These are phyloP conservation scores for Pleurotus pulmonarius DNA, from an alignment of 768 basidiomycete genomes.

Conservation along the genomic window DNA sequence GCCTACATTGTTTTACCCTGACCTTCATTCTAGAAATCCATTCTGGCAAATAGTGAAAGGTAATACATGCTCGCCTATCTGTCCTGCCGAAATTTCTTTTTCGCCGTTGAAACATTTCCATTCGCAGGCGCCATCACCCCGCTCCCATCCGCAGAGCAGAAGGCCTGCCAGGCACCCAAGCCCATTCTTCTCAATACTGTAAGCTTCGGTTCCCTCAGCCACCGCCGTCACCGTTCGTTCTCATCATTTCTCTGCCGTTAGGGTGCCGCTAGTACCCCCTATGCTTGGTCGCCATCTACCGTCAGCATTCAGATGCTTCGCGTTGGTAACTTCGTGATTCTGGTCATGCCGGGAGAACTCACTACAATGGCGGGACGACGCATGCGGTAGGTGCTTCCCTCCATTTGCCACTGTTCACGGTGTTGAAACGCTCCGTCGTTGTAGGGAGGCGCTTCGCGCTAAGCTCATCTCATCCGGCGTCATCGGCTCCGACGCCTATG, in stretches of 20 bases:
- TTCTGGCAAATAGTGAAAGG: slow-evolving; percentile 82
- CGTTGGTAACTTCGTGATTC: slow-evolving; percentile 68
- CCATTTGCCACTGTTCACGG: too few species aligned
- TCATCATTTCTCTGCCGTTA: slow-evolving; percentile 17
- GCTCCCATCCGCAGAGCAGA: slow-evolving; percentile 54
- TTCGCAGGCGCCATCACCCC: slow-evolving; percentile 58
- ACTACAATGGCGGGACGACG: slow-evolving; percentile 83
- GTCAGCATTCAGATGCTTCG: slow-evolving; percentile 79
- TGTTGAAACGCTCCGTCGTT: not conserved
- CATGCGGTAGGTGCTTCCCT: slow-evolving; percentile 46
- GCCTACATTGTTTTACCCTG: slow-evolving; percentile 9
- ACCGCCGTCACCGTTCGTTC: slow-evolving; percentile 8
- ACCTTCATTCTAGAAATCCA: slow-evolving; percentile 49
- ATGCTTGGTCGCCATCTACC: slow-evolving; percentile 70
- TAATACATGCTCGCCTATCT: slow-evolving; percentile 11
- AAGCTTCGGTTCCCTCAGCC: slow-evolving; percentile 10
- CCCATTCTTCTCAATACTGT: slow-evolving; percentile 77
- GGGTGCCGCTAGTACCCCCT: slow-evolving; percentile 67
- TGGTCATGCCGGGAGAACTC: slow-evolving; percentile 73
- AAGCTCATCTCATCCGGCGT: slow-evolving; percentile 60
- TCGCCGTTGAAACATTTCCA: slow-evolving; percentile 8
- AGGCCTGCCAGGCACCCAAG: slow-evolving; percentile 72
- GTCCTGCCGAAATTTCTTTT: slow-evolving; percentile 6
- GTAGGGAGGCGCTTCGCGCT: slow-evolving; percentile 64
- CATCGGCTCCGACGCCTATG: slow-evolving; percentile 64